Evolutionary conservation across 257 asterid genomes (phyloP), one percentile per base, ranked within the genome.

Genomic region (Linderniella brevidens): DNA sequence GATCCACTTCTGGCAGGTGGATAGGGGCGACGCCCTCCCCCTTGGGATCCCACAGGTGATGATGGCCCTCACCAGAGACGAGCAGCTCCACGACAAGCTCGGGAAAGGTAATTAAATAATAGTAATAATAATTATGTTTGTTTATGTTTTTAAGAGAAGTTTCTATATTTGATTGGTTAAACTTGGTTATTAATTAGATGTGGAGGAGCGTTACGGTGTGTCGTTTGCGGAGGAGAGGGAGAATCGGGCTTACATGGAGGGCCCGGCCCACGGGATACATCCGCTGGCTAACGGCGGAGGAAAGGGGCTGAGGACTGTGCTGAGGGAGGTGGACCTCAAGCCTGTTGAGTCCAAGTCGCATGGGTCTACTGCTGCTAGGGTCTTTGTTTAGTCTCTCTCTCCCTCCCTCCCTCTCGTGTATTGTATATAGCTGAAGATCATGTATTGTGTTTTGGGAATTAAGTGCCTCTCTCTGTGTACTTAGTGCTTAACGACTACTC

Each of bases 41-140:
- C 72, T 88, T 0, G 97, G 95, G 0, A 59, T 83, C 16, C 97
- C 97, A 0, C 92, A 88, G 4, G 51, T 88, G 9, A 80, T 83
- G 97, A 83, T 88, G 95, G 76, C 95, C 0, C 72, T 88, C n/a
- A 88, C 95, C 0, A 54, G 86, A 13, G 97, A 88, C 0, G 95
- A 79, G 17, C 97, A 88, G 56, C 90, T 83, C 0, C 35, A 68
- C 46, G 66, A 75, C 11, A 68, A 74, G 5, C 76, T 87, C 5
- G 82, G 74, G 6, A 64, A 72, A 44, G 93, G 93, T 72, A 35
- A 11, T n/a, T 20, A 1, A 2, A 1, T 35, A 19, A 8, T 40
- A 3, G 13, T 16, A 8, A 4, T 17, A 12, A 48, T 7, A 9
- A 16, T 51, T n/a, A 11, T 16, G 17, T 25, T 10, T 37, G 8